A percentile compares a stretch with the other conserved stretches of the same genome.
Conservation (phyloP, 495 filamentous ascomycete genomes). For the Penicillium lividum region DNA sequence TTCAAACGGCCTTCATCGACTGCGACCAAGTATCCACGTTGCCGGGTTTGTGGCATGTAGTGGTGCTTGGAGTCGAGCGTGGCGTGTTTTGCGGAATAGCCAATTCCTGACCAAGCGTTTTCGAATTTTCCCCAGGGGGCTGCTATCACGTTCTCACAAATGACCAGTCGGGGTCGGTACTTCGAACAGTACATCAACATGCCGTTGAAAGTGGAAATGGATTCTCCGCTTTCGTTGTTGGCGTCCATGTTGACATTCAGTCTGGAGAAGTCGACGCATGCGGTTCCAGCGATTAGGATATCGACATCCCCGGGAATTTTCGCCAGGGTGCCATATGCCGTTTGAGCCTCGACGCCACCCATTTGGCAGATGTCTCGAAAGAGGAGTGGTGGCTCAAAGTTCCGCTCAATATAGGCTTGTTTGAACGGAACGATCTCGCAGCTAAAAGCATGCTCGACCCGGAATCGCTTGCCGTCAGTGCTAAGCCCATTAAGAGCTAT, state of each 20-base stretch:
- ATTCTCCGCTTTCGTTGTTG: slow-evolving; percentile 61
- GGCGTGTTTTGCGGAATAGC: slow-evolving; percentile 52
- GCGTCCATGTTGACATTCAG: slow-evolving; percentile 41
- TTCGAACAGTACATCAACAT: slow-evolving; percentile 58
- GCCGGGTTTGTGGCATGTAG: slow-evolving; percentile 78
- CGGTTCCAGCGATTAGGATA: slow-evolving; percentile 72
- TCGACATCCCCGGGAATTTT: slow-evolving; percentile 63
- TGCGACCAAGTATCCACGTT: slow-evolving; percentile 70
- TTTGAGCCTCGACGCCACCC: slow-evolving; percentile 53
- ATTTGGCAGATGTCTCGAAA: slow-evolving; percentile 74
- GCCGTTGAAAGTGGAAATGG: slow-evolving; percentile 66
- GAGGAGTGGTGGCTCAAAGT: slow-evolving; percentile 62
- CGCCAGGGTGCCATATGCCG: slow-evolving; percentile 65
- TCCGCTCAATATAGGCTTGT: slow-evolving; percentile 78
- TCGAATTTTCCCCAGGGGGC: slow-evolving; percentile 65
- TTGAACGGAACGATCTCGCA: slow-evolving; percentile 79
- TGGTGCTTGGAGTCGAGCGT: slow-evolving; percentile 71
- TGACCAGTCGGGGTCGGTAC: slow-evolving; percentile 61
- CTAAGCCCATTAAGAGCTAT: slow-evolving; percentile 13
- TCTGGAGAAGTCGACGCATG: slow-evolving; percentile 70
- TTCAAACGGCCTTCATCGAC: slow-evolving; percentile 46
- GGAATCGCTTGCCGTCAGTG: slow-evolving; percentile 7
- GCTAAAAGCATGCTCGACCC: slow-evolving; percentile 67
- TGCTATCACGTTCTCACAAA: slow-evolving; percentile 71
- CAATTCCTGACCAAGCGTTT: slow-evolving; percentile 48